Conservation (phyloP, 306 rosid species). For the Aeschynomene evenia region DNA sequence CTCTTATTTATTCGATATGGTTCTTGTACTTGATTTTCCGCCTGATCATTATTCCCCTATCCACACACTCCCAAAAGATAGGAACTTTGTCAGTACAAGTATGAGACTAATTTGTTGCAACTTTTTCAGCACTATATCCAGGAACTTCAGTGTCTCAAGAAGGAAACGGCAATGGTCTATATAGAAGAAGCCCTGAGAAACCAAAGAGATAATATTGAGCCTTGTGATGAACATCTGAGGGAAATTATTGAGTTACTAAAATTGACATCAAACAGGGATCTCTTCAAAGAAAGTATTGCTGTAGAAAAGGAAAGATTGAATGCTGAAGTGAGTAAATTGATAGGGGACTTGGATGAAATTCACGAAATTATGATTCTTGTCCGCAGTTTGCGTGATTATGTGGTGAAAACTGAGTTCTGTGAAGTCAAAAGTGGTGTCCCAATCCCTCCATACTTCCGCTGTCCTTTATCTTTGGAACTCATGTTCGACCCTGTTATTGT, state of each 20-base stretch:
- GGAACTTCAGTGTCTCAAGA: slow-evolving; percentile 75
- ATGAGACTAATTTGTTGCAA: slow-evolving; percentile 34
- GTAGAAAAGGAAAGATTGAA: slow-evolving; percentile 76
- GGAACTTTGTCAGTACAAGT: neutral
- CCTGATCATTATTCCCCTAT: slow-evolving; percentile 9
- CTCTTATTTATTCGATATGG: neutral
- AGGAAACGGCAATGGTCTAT: slow-evolving; percentile 57
- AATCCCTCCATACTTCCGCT: slow-evolving; percentile 81
- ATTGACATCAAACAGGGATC: slow-evolving; percentile 71
- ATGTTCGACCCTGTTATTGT: slow-evolving; percentile 93
- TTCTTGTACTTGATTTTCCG: slow-evolving; percentile 1
- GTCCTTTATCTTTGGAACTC: slow-evolving; percentile 84
- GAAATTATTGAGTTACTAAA: slow-evolving; percentile 60
- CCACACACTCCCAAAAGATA: neutral
- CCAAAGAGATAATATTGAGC: slow-evolving; percentile 52
- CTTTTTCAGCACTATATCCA: slow-evolving; percentile 66
- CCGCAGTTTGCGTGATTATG: slow-evolving; percentile 58
- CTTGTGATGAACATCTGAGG: slow-evolving; percentile 51
- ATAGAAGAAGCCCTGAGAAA: slow-evolving; percentile 72
- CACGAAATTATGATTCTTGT: slow-evolving; percentile 67
- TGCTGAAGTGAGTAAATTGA: slow-evolving; percentile 49
- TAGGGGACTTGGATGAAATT: slow-evolving; percentile 53
- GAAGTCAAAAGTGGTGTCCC: slow-evolving; percentile 52
- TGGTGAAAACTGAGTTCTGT: slow-evolving; percentile 49
- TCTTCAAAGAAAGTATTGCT: slow-evolving; percentile 76